Evolutionary conservation across 108 stramenopile species (phyloP), one percentile per base, ranked within the genome.

Genomic region (Pinguiococcus pyrenoidosus): DNA sequence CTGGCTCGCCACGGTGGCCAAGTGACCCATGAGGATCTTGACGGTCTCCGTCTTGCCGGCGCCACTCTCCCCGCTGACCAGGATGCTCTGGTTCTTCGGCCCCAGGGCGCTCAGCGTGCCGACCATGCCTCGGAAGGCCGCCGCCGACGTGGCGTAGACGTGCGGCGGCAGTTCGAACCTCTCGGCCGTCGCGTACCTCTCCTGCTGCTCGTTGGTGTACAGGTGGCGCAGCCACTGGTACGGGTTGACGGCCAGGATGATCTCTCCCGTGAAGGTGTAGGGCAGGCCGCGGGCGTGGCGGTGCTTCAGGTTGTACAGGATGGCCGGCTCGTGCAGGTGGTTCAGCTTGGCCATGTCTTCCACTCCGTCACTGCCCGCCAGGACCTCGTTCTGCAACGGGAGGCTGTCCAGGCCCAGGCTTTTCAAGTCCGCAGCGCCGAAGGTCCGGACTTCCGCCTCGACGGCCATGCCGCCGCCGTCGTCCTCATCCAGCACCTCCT

Each of bases 301-400:
- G 18, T 69, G 68, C 49, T 80, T 83, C 46, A 84, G 56, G 59
- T 83, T 87, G 66, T 86, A 84, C 10, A 92, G 68, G 69, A 92
- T 89, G 7, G 87, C 82, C n/a, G 91, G 86, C 69, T 93, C 92
- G 66, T 93, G 92, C 62, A 93, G 63, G 55, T 84, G 69, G 14
- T 79, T 68, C 22, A 93, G 66, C 43, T 82, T 81, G 4, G 83
- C 85, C 76, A 93, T 82, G 54, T 93, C 92, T 20, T 62, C 23
- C 40, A 67, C 29, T 49, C 57, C 40, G 48, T 59, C 22, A n/a
- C n/a, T n/a, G n/a, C n/a, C n/a, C n/a, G n/a, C n/a, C n/a, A n/a
- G n/a, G n/a, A n/a, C n/a, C n/a, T n/a, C n/a, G n/a, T n/a, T n/a
- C n/a, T n/a, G n/a, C n/a, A n/a, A n/a, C n/a, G n/a, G n/a, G n/a